Percentiles rank a stretch among this genome's conserved stretches.
These are phyloP conservation scores for Suhomyces bolitotheri DNA, from an alignment of 1,139 yeast genomes.

Conservation along the genomic window DNA sequence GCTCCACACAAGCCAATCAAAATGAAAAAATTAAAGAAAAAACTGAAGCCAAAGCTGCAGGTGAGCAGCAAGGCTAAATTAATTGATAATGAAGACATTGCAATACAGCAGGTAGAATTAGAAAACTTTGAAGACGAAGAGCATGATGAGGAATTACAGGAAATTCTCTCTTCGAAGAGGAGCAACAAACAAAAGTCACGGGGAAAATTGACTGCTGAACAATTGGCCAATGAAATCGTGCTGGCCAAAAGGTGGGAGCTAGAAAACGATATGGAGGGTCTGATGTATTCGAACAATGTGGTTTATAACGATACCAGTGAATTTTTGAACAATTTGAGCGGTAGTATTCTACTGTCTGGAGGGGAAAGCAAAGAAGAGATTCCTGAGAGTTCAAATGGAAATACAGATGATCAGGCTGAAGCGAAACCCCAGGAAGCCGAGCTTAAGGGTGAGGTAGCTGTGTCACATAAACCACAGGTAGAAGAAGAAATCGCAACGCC, in stretches of 20 bases:
- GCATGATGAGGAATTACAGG: constrained; percentile 47
- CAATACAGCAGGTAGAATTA: constrained; percentile 30
- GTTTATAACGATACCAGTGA: constrained; percentile 60
- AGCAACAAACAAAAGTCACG: constrained; percentile 35
- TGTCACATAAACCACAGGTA: not conserved
- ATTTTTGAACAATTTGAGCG: constrained; percentile 43
- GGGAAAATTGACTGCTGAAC: constrained; percentile 40
- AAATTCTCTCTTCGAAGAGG: constrained; percentile 42
- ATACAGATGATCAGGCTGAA: constrained; percentile 4
- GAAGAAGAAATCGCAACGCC: constrained; percentile 16
- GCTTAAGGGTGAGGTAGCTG: not conserved
- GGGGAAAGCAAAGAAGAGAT: constrained; percentile 12
- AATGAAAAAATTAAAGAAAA: constrained; percentile 33
- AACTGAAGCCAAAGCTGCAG: constrained; percentile 17
- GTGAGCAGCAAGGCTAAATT: constrained; percentile 19
- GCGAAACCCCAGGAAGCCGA: not conserved
- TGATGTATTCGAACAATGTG: constrained; percentile 18
- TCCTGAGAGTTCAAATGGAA: constrained; percentile 8
- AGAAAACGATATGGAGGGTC: constrained; percentile 30
- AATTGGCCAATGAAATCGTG: constrained; percentile 48
- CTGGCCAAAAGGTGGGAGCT: constrained; percentile 29
- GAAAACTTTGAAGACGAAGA: constrained; percentile 31
- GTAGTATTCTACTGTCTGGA: constrained; percentile 18
- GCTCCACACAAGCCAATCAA: constrained; percentile 36
- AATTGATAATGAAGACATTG: constrained; percentile 14